Conservation (phyloP, 345 rosid species). For the Linum tenue region DNA sequence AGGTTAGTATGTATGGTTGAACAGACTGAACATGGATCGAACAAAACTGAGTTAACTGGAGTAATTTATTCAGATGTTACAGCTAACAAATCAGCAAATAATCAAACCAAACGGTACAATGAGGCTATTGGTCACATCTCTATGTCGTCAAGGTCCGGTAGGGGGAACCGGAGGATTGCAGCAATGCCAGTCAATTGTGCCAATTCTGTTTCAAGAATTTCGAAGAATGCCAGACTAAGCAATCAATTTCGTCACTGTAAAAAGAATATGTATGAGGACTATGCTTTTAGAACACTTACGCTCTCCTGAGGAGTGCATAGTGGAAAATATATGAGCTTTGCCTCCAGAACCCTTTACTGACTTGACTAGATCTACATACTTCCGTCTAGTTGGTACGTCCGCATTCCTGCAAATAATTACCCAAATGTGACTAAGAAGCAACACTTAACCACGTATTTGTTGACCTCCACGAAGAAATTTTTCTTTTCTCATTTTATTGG, state of each 20-base stretch:
- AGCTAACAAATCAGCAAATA: neutral
- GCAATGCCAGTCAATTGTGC: slow-evolving; percentile 84
- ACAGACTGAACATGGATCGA: neutral
- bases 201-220: slow-evolving; percentile 40
- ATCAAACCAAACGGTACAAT: neutral
- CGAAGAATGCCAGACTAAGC: neutral
- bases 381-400: slow-evolving; percentile 49
- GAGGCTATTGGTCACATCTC: slow-evolving; percentile 50
- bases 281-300: slow-evolving; percentile 37
- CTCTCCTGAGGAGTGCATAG: slow-evolving; percentile 94
- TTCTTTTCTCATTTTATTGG: neutral
- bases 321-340: slow-evolving; percentile 65
- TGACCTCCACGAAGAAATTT: neutral
- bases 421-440: slow-evolving; percentile 17
- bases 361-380: slow-evolving; percentile 62
- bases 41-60: neutral
- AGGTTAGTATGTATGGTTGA: neutral
- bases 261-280: neutral
- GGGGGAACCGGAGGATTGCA: slow-evolving; percentile 87
- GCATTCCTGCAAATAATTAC: slow-evolving; percentile 46
- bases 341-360: slow-evolving; percentile 80
- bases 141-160: slow-evolving; percentile 91
- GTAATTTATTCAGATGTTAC: neutral
- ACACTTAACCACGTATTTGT: neutral
- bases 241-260: too few relatives aligned